Evolutionary conservation across 768 basidiomycete species (phyloP), one percentile per base, ranked within the genome.

Genomic region (Artomyces pyxidatus): DNA sequence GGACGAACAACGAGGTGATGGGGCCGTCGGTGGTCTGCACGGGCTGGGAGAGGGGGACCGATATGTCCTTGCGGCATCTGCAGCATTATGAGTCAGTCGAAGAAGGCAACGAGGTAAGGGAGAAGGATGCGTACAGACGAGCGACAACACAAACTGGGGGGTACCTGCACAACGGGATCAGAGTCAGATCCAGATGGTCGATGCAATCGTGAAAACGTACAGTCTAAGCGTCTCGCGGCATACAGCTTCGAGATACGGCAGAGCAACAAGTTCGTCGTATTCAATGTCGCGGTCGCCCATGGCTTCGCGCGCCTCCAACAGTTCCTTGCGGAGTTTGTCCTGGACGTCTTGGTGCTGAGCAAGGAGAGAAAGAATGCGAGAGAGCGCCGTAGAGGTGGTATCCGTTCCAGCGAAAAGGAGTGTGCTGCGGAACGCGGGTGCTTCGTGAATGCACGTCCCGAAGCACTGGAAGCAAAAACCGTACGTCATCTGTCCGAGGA

Each of bases 401-500:
- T 52, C 51, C n/a, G 56, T 45, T 14, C 39, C 55, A 4, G 54
- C 55, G n/a, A 55, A 22, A 7, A 48, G n/a, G n/a, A 57, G 39
- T 25, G 37, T 54, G 25, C 55, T 56, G 21, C 17, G 26, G 5
- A 21, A 3, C 9, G n/a, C 19, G 22, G 12, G 37, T 25, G n/a
- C n/a, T n/a, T n/a, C 22, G 27, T 39, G 12, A 38, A 22, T 3
- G 6, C 4, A 4, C 8, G 39, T 12, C 7, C 17, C 7, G 32
- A 35, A 23, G 19, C 3, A 6, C 3, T 17, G 38, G 40, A 10
- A 9, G n/a, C n/a, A 27, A 10, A 26, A 5, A 12, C 3, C 54
- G 23, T 38, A 58, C 67, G 60, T 59, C 55, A 66, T 64, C 28
- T 75, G 73, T 0, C 60, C 74, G 6, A 71, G 51, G 0, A 77